Evolutionary conservation across 441 rosid genomes (phyloP), one percentile per base, ranked within the genome.

Genomic region (Erysimum pusillum): DNA sequence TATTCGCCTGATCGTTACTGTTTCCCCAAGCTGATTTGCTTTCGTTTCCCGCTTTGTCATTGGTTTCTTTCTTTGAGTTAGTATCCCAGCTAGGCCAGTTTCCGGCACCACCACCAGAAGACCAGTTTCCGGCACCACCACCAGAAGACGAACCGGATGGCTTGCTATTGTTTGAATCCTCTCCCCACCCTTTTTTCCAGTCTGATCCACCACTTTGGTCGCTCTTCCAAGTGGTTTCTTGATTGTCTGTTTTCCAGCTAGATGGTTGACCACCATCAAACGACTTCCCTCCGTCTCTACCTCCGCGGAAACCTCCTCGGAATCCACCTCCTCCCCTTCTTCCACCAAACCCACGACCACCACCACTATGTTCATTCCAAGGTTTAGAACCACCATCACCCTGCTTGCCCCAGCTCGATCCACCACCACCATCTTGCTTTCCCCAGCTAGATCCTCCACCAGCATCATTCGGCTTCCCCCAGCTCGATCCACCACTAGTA

Each of bases 251-350:
- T 51, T 79, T 79, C 82, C 82, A 74, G 15, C 87, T 87, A 61
- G 86, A 41, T 45, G 80, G 82, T 34, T 85, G 82, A 35, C 85
- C 87, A 61, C 82, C 78, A 61, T 68, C 81, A 51, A 74, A 85
- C 35, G 77, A 84, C 63, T 83, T 78, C 34, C 85, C 90, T 59
- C 87, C 28, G 28, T 25, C 88, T 82, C 84, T 63, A 66, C 85
- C 89, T 51, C 81, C 75, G 25, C 82, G 73, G 56, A 69, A 79
- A 57, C 76, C 73, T 62, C 87, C 83, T 78, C 90, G 77, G 83
- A 86, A 83, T 53, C 65, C 81, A 57, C 89, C 88, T 66, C 87
- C 74, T 52, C 63, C 63, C 41, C 81, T 12, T 78, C 77, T 61
- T 63, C 84, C 70, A 74, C 80, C 69, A 73, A 74, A 80, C 63